Evolutionary conservation across 108 stramenopile genomes (phyloP), one percentile per base, ranked within the genome.

Genomic region (Cyclostephanos invisitatus): DNA sequence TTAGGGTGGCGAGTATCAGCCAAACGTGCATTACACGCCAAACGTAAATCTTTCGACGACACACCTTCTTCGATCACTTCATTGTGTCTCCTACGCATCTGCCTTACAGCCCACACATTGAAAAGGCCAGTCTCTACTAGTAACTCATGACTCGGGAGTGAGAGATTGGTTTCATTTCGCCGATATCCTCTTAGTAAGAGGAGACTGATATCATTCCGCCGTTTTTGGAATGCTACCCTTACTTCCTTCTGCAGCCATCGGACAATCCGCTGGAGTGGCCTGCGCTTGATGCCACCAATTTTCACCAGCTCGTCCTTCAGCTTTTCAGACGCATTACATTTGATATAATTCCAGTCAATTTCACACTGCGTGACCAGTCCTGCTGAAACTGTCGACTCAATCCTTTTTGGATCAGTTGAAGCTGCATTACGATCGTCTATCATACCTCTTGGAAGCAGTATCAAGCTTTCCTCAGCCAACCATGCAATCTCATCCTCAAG

Each of bases 331-430:
- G 77, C 70, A 58, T 78, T 49, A 12, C 50, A 27, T 0, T 37
- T 21, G 6, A 78, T 70, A 60, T 61, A 78, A 12, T 59, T 18
- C 77, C 77, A 78, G 37, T 78, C 56, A n/a, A 78, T 63, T 0
- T 78, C 70, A 37, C 48, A 42, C 49, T 71, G 27, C 18, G 77
- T 71, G 37, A 71, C 24, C 12, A 67, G 51, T 25, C 77, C 77
- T 0, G 59, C 77, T 21, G 77, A 78, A 10, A 70, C 40, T 11
- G 40, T 37, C 3, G 54, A 55, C 22, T 59, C 58, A 24, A 38
- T 54, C 36, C 51, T 65, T 5, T 20, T 28, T 7, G 49, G 9
- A n/a, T 42, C 20, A 46, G 53, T 66, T 46, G 44, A 20, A 14
- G 50, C 10, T 29, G 65, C 12, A 37, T 3, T 46, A 1, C 17